phyloP scores from a whole-genome alignment of 371 early-diverging fungal genomes.

The Circinella umbellata region DNA sequence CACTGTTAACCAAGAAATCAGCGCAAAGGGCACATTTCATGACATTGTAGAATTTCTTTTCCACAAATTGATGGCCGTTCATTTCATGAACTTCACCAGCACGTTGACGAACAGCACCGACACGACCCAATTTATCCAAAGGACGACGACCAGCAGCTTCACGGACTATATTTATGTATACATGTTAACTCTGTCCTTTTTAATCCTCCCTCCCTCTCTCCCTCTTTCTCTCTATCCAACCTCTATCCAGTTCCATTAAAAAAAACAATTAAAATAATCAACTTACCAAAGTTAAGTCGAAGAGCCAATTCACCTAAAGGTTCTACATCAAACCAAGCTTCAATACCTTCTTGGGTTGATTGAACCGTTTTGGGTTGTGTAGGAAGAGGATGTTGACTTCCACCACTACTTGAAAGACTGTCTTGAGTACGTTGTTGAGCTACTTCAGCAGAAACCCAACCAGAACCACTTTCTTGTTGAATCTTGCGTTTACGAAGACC shows the following conservation, averaged over 20 bases:
- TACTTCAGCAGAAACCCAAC: slow-evolving; percentile 55
- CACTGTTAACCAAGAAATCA: slow-evolving; percentile 88
- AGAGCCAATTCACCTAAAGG: slow-evolving; percentile 88
- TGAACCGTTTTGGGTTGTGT: slow-evolving; percentile 21
- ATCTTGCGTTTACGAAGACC: slow-evolving; percentile 75
- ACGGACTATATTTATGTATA: slow-evolving; percentile 29
- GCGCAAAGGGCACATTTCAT: slow-evolving; percentile 95
- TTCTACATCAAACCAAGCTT: slow-evolving; percentile 91
- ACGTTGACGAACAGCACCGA: slow-evolving; percentile 89
- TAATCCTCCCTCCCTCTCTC: no score
- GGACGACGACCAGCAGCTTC: slow-evolving; percentile 61
- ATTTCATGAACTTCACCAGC: slow-evolving; percentile 80
- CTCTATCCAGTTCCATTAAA: no score
- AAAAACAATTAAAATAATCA: background rate
- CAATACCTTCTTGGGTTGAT: slow-evolving; percentile 63
- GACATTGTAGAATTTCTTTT: slow-evolving; percentile 88
- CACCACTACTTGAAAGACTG: background rate
- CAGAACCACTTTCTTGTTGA: slow-evolving; percentile 60
- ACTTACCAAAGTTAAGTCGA: slow-evolving; percentile 79
- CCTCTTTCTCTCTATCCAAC: no score
- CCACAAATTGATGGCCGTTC: slow-evolving; percentile 91
- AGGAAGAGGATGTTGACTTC: slow-evolving; percentile 16
- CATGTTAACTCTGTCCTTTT: background rate
- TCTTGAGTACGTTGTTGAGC: slow-evolving; percentile 37
- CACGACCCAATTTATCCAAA: slow-evolving; percentile 80